Evolutionary conservation across 805 yeast genomes (phyloP).

Genomic region (Candida ovalis): DNA sequence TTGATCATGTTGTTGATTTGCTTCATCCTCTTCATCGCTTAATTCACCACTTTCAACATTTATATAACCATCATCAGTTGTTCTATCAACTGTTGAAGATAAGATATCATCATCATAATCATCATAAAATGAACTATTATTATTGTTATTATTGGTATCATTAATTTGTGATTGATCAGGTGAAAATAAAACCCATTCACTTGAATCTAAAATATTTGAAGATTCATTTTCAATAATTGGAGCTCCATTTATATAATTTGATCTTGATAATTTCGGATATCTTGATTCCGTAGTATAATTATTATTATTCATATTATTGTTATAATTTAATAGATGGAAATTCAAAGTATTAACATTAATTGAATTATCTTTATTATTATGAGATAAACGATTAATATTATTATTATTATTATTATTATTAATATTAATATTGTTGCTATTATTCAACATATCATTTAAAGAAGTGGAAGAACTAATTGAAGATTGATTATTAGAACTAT

Average conservation of each 20-base stretch:
- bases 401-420: not conserved
- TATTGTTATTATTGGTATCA: constrained; percentile 6
- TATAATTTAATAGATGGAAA: constrained; percentile 7
- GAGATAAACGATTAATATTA: not conserved
- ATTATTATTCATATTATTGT: not conserved
- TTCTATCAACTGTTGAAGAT: constrained; percentile 18
- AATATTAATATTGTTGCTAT: constrained; percentile 7
- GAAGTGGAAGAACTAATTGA: constrained; percentile 17
- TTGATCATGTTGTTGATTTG: constrained; percentile 10
- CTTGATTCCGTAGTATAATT: not conserved
- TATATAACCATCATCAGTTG: constrained; percentile 16
- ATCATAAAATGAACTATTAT: constrained; percentile 5
- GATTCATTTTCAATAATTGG: not conserved
- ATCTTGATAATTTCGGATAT: not conserved
- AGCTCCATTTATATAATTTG: not conserved
- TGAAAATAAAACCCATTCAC: constrained; percentile 32
- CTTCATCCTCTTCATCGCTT: constrained; percentile 6
- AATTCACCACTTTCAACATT: constrained; percentile 12
- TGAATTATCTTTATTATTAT: not conserved
- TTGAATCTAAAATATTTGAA: constrained; percentile 15
- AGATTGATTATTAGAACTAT: constrained; percentile 16
- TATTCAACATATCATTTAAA: constrained; percentile 6
- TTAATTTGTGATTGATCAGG: constrained; percentile 17
- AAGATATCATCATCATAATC: constrained; percentile 23
- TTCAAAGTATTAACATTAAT: constrained; percentile 12